These are phyloP conservation scores for Orbilia quercus DNA, from an alignment of 2,329 filamentous ascomycete genomes.

Conservation along the genomic window DNA sequence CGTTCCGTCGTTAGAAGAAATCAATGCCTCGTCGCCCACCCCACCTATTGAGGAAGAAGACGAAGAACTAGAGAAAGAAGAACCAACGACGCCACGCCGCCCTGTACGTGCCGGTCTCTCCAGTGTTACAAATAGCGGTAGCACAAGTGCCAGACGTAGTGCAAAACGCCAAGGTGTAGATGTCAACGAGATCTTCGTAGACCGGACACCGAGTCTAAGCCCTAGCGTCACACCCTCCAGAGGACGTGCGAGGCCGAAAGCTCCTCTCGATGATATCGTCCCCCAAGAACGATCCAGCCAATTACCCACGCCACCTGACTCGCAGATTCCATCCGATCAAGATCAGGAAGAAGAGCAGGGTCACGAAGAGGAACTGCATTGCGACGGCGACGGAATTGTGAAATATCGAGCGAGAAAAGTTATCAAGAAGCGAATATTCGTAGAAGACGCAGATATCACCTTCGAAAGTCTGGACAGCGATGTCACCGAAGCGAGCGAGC, in stretches of 20 bases:
- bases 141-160: conserved; percentile 27
- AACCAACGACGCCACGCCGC: conserved; percentile 25
- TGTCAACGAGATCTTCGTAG: conserved; percentile 10
- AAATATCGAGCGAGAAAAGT: conserved; percentile 38
- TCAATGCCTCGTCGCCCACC: conserved; percentile 6
- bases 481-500: conserved; percentile 38
- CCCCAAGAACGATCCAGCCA: background rate
- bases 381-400: conserved; percentile 4
- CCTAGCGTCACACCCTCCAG: conserved; percentile 16
- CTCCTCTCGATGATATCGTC: background rate
- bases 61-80: background rate
- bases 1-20: conserved; percentile 18
- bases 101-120: conserved; percentile 9
- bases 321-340: conserved; percentile 41
- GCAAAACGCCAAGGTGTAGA: conserved; percentile 1
- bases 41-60: background rate
- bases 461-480: conserved; percentile 36
- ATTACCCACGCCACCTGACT: conserved; percentile 40
- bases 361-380: background rate
- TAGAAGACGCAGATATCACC: background rate
- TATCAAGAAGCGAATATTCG: conserved; percentile 19
- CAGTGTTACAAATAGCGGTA: conserved; percentile 18
- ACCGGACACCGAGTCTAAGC: conserved; percentile 18
- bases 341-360: conserved; percentile 10
- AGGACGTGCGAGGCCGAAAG: background rate